A percentile compares a stretch with the other conserved stretches of the same genome.
phyloP scores from a whole-genome alignment of 164 flowering plant species.

The Santalum album region DNA sequence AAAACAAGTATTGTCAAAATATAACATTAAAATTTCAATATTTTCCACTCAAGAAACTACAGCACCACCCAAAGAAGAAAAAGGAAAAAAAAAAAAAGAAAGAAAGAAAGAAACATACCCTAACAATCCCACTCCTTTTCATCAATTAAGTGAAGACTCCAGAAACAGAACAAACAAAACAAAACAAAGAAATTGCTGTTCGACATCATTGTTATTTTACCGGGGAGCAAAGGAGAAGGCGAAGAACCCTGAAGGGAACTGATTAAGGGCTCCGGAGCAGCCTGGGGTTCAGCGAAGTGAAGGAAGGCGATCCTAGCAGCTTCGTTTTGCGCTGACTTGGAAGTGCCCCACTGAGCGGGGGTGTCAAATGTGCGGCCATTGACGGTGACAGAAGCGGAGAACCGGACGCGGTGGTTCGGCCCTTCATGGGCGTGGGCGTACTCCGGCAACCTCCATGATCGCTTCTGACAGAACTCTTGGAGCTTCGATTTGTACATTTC shows the following conservation, averaged over 20 bases:
- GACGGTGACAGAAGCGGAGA: slow-evolving; percentile 34
- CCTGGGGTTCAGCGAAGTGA: slow-evolving; percentile 12
- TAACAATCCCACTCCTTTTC: no score
- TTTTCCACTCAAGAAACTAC: no score
- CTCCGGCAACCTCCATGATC: slow-evolving; percentile 31
- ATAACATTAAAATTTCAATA: no score
- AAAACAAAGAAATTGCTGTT: no score
- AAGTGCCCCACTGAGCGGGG: slow-evolving; percentile 6
- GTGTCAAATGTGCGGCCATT: slow-evolving; percentile 24
- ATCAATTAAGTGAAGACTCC: no score
- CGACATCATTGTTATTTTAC: no score
- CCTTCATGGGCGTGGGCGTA: slow-evolving; percentile 29
- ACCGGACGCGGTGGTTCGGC: slow-evolving; percentile 30
- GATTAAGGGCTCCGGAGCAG: not conserved
- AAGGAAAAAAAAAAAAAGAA: no score
- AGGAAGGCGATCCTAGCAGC: slow-evolving; percentile 41
- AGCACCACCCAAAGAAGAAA: no score
- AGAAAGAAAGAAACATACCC: no score
- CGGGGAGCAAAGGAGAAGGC: not conserved
- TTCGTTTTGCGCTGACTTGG: slow-evolving; percentile 43
- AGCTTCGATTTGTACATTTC: slow-evolving; percentile 37
- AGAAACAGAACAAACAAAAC: no score
- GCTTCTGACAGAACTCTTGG: slow-evolving; percentile 42
- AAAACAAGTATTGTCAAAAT: no score
- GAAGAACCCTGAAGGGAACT: not conserved